phyloP scores from a whole-genome alignment of 805 yeast species.

The Wickerhamiella musiphila region DNA sequence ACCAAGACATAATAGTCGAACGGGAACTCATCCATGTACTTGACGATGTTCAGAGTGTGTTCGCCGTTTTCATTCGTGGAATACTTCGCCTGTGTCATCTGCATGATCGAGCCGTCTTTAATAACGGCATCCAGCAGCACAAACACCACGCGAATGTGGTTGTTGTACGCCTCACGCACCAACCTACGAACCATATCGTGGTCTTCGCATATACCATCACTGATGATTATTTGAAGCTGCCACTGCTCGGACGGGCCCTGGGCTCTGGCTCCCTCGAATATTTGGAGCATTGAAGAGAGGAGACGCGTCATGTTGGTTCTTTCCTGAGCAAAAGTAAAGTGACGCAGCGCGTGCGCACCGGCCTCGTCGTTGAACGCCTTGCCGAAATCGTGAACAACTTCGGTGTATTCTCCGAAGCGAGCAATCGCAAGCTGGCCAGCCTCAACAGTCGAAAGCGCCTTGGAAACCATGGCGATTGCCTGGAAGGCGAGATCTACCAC shows the following conservation, averaged over 20 bases:
- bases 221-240: constrained; percentile 82
- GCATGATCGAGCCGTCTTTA: constrained; percentile 53
- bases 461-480: constrained; percentile 81
- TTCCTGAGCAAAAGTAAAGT: constrained; percentile 81
- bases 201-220: constrained; percentile 96
- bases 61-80: constrained; percentile 46
- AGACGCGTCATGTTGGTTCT: constrained; percentile 69
- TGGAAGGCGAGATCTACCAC: constrained; percentile 87
- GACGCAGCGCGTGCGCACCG: constrained; percentile 69
- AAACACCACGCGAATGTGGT: constrained; percentile 84
- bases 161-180: constrained; percentile 83
- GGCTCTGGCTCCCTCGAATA: constrained; percentile 48
- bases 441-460: constrained; percentile 84
- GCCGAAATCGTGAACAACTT: constrained; percentile 79
- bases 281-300: constrained; percentile 49
- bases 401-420: constrained; percentile 70
- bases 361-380: constrained; percentile 67
- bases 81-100: constrained; percentile 85
- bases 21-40: constrained; percentile 85
- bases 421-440: constrained; percentile 85
- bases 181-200: constrained; percentile 67
- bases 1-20: constrained; percentile 94
- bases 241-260: constrained; percentile 38
- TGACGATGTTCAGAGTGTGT: constrained; percentile 56
- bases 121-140: constrained; percentile 84